Evolutionary conservation across 805 yeast genomes (phyloP).

Genomic region (Zygotorulaspora sp.): DNA sequence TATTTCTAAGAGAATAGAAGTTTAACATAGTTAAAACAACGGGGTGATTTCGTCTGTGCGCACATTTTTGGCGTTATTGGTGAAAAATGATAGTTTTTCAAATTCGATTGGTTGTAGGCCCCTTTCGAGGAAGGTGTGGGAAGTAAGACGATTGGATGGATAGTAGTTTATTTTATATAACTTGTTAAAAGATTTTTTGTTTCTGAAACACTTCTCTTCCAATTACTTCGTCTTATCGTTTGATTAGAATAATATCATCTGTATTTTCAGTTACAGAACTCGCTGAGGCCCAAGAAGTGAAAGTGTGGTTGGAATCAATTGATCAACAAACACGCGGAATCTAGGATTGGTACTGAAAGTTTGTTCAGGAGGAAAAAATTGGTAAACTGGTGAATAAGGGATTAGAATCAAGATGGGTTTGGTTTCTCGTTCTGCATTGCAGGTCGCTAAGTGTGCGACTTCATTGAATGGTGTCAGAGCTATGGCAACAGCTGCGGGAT

Average conservation of each 20-base stretch:
- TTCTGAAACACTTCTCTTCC: too few relatives aligned
- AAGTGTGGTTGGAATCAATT: slow-evolving; percentile 2
- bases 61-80: slow-evolving; percentile 2
- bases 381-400: neutral
- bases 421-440: slow-evolving; percentile 75
- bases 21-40: too few relatives aligned
- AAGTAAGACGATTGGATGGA: too few relatives aligned
- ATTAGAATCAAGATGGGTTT: slow-evolving; percentile 9
- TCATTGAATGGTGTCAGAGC: slow-evolving; percentile 39
- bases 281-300: neutral
- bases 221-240: neutral
- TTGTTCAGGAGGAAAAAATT: neutral
- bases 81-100: neutral
- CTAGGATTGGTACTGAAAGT: neutral
- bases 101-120: slow-evolving; percentile 4
- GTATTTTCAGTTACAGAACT: neutral
- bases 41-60: slow-evolving; percentile 2
- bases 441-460: slow-evolving; percentile 83
- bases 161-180: slow-evolving; percentile 1
- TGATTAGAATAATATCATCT: neutral
- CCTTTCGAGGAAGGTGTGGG: slow-evolving; percentile 1
- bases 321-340: neutral
- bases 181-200: neutral
- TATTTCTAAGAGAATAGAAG: neutral
- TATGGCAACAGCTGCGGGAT: slow-evolving; percentile 43